These are phyloP conservation scores for Lactarius indigo DNA, from an alignment of 768 basidiomycete species.

Conservation along the genomic window DNA sequence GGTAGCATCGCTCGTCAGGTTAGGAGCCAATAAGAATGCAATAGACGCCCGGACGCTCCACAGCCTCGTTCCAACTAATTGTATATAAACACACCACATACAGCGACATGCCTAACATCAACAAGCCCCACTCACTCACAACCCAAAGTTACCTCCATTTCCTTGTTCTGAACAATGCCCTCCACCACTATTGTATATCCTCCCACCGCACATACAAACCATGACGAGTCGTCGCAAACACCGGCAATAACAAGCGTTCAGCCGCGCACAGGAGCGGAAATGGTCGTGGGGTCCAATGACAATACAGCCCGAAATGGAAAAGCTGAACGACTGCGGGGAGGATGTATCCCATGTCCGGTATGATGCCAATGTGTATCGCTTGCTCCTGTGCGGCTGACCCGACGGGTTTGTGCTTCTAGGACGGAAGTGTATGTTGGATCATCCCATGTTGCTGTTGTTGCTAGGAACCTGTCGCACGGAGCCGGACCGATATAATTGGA, in stretches of 20 bases:
- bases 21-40: background rate
- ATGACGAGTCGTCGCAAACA: background rate
- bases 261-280: slow-evolving; percentile 5
- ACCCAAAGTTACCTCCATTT: background rate
- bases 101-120: background rate
- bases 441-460: slow-evolving; percentile 21
- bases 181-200: slow-evolving; percentile 16
- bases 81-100: background rate
- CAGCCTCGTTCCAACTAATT: background rate
- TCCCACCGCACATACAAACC: slow-evolving; percentile 9
- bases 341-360: slow-evolving; percentile 24
- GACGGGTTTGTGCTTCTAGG: slow-evolving; percentile 2
- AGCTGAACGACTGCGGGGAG: slow-evolving; percentile 20
- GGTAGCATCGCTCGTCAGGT: background rate
- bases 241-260: slow-evolving; percentile 15
- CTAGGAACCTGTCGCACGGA: background rate
- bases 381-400: too few relatives aligned
- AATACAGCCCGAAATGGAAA: slow-evolving; percentile 2
- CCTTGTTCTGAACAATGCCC: slow-evolving; percentile 7
- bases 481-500: background rate
- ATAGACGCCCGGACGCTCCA: background rate
- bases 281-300: background rate
- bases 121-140: background rate
- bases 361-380: background rate
- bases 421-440: slow-evolving; percentile 23